Evolutionary conservation across 2,329 filamentous ascomycete genomes (phyloP).

Genomic region (Microcyclospora tardicrescens): DNA sequence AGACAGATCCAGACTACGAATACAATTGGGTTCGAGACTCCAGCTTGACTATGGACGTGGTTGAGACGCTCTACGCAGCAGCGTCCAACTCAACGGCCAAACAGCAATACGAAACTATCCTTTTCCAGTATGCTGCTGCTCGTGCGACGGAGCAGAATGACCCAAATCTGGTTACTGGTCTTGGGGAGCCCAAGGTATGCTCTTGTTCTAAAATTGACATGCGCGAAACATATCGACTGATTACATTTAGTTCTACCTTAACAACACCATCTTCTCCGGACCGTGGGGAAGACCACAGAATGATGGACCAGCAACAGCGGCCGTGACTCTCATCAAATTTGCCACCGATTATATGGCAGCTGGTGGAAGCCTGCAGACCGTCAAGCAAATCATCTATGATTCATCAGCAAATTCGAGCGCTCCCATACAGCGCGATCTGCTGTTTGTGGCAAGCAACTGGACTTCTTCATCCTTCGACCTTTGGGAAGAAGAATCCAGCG

Average conservation of each 20-base stretch:
- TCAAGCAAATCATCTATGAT: conserved; percentile 19
- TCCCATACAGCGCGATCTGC: conserved; percentile 17
- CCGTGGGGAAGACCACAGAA: conserved; percentile 24
- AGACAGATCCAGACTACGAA: conserved; percentile 19
- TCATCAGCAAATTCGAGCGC: conserved; percentile 12
- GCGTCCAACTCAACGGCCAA: conserved; percentile 10
- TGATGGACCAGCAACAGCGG: conserved; percentile 21
- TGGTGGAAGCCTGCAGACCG: conserved; percentile 14
- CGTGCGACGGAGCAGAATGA: conserved; percentile 21
- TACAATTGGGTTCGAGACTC: conserved; percentile 23
- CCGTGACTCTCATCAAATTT: conserved; percentile 21
- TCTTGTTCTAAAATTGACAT: too few species aligned
- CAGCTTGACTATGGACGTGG: conserved; percentile 20
- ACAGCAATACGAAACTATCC: conserved; percentile 12
- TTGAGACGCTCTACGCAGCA: conserved; percentile 15
- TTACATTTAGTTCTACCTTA: conserved; percentile 13
- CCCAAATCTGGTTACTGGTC: conserved; percentile 17
- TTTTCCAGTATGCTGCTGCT: conserved; percentile 18
- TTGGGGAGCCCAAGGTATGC: conserved; percentile 19
- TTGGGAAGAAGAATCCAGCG: conserved; percentile 21
- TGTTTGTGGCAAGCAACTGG: conserved; percentile 23
- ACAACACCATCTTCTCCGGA: conserved; percentile 17
- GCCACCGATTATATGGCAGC: conserved; percentile 17
- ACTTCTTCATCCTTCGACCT: conserved; percentile 17
- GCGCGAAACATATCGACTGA: too few species aligned